Conservation (phyloP, 257 asterid species). For the Coffea canephora region DNA sequence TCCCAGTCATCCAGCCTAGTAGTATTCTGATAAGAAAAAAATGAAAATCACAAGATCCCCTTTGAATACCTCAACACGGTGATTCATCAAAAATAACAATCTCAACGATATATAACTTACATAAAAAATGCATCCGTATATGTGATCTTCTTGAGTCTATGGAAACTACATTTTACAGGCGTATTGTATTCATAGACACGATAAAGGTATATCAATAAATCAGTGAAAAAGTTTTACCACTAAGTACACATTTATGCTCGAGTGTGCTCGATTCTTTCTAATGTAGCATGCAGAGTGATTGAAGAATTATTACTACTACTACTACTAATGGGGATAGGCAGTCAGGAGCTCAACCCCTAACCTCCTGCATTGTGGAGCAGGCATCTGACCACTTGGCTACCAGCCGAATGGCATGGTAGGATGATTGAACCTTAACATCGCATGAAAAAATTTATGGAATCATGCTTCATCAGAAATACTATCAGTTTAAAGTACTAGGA, state of each 20-base stretch:
- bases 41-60: neutral
- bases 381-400: neutral
- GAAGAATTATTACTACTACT: too few relatives aligned
- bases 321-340: too few relatives aligned
- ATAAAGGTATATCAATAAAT: neutral
- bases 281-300: neutral
- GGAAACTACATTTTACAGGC: neutral
- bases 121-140: neutral
- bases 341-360: too few relatives aligned
- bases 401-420: neutral
- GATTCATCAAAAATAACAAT: too few relatives aligned
- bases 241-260: neutral
- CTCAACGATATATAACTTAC: neutral
- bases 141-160: too few relatives aligned
- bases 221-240: neutral
- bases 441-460: neutral
- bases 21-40: neutral
- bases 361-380: neutral
- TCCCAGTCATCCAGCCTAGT: neutral
- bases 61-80: neutral
- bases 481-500: neutral
- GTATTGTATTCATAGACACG: neutral
- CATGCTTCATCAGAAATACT: neutral
- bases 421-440: neutral
- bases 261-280: neutral